phyloP scores from a whole-genome alignment of 257 asterid genomes.

The Cordia subcordata region DNA sequence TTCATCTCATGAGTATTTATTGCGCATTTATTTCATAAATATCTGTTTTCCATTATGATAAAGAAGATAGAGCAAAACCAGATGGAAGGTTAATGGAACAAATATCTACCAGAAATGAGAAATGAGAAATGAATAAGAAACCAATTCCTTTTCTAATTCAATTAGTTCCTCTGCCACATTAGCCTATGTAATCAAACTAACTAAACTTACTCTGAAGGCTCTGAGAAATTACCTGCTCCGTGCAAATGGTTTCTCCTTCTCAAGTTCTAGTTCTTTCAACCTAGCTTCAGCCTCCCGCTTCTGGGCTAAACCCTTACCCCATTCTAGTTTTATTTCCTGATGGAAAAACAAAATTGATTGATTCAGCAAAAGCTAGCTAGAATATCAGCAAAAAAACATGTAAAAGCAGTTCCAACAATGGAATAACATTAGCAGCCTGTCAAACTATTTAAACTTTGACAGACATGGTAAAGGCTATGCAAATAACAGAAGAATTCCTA shows the following conservation, averaged over 20 bases:
- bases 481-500: too few species aligned
- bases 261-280: constrained; percentile 63
- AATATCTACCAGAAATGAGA: neutral
- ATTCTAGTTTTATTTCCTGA: constrained; percentile 87
- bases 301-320: constrained; percentile 94
- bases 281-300: constrained; percentile 86
- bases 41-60: too few species aligned
- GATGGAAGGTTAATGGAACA: too few species aligned
- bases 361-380: neutral
- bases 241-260: constrained; percentile 94
- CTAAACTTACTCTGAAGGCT: neutral
- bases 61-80: neutral
- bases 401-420: neutral
- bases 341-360: constrained; percentile 11
- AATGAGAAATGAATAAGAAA: neutral
- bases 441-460: too few species aligned
- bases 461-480: too few species aligned
- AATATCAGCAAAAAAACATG: neutral
- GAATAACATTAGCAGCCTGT: neutral
- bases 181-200: neutral
- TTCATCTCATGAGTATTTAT: too few species aligned
- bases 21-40: too few species aligned
- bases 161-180: neutral
- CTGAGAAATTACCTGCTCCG: constrained; percentile 60
- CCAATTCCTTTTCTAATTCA: neutral